These are phyloP conservation scores for Leccinum disarticulatum DNA, from an alignment of 768 basidiomycete species.

Conservation along the genomic window DNA sequence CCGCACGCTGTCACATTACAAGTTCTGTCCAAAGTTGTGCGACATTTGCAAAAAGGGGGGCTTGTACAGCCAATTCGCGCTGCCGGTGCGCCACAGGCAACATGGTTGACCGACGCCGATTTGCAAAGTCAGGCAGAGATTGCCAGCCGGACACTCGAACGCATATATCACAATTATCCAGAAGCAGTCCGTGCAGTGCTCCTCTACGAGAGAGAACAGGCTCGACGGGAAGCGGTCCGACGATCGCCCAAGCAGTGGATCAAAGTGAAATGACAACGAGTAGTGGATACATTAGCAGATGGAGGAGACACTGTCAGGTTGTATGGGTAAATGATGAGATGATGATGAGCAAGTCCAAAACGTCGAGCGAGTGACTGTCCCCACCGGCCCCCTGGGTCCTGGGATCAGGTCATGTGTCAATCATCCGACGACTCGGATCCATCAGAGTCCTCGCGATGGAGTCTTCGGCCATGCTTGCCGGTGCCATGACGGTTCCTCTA, in stretches of 20 bases:
- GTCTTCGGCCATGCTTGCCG: slow-evolving; percentile 55
- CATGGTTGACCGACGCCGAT: slow-evolving; percentile 18
- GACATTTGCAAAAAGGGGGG: slow-evolving; percentile 50
- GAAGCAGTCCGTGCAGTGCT: slow-evolving; percentile 37
- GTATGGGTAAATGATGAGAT: slow-evolving; percentile 25
- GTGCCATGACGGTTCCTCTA: slow-evolving; percentile 83
- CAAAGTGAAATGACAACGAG: slow-evolving; percentile 12
- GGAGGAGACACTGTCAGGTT: slow-evolving; percentile 20
- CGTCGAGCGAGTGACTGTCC: slow-evolving; percentile 3
- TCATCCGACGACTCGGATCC: slow-evolving; percentile 72
- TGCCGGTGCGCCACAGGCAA: slow-evolving; percentile 21
- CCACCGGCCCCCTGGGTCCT: slow-evolving; percentile 1
- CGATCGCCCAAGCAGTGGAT: slow-evolving; percentile 23
- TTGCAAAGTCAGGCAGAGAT: slow-evolving; percentile 26
- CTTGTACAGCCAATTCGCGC: slow-evolving; percentile 43
- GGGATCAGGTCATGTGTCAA: slow-evolving; percentile 34
- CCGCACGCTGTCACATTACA: slow-evolving; percentile 54
- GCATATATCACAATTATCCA: slow-evolving; percentile 53
- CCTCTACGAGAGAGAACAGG: slow-evolving; percentile 35
- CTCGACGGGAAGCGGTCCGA: slow-evolving; percentile 20
- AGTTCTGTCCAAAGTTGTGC: slow-evolving; percentile 46
- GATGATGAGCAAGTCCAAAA: slow-evolving; percentile 10
- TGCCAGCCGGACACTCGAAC: slow-evolving; percentile 43
- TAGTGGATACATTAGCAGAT: slow-evolving; percentile 27
- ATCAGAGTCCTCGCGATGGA: slow-evolving; percentile 59